Conservation (phyloP, 441 rosid genomes). For the Hura crepitans region DNA sequence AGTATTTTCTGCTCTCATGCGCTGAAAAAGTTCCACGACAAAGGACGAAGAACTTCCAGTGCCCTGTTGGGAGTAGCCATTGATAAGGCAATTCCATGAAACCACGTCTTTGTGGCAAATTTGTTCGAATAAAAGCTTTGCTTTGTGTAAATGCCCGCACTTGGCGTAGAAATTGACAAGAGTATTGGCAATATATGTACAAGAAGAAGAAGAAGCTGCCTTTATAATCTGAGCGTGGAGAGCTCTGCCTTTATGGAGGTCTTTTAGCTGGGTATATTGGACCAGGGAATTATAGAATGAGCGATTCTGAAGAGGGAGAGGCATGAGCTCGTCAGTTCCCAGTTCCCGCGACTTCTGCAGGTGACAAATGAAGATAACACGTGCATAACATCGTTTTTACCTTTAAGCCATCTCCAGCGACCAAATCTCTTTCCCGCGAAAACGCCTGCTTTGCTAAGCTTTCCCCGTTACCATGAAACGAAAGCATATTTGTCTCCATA, state of each 20-base stretch:
- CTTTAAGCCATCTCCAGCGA: background rate
- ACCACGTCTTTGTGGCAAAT: constrained; percentile 53
- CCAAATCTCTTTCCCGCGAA: constrained; percentile 4
- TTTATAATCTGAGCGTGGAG: constrained; percentile 56
- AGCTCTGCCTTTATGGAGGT: constrained; percentile 46
- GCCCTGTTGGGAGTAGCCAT: constrained; percentile 60
- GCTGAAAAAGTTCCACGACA: constrained; percentile 52
- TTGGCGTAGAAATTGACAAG: constrained; percentile 70
- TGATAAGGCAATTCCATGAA: constrained; percentile 81
- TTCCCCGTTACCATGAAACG: background rate
- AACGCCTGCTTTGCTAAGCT: background rate
- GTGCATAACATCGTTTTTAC: background rate
- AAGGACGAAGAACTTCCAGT: constrained; percentile 30
- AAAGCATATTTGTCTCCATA: background rate
- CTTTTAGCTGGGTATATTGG: constrained; percentile 40
- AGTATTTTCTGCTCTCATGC: constrained; percentile 54
- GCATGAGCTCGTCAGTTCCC: constrained; percentile 26
- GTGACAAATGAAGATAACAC: too few relatives aligned
- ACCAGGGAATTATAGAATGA: constrained; percentile 41
- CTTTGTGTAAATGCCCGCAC: constrained; percentile 46
- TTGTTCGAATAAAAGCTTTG: constrained; percentile 48
- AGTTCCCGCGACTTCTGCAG: background rate
- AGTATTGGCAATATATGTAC: constrained; percentile 48
- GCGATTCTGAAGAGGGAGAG: constrained; percentile 30
- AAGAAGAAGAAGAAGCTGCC: constrained; percentile 34